Percentiles rank a stretch among this genome's conserved stretches.
Conservation (phyloP, 2,329 filamentous ascomycete species). For the Fusarium succisae region DNA sequence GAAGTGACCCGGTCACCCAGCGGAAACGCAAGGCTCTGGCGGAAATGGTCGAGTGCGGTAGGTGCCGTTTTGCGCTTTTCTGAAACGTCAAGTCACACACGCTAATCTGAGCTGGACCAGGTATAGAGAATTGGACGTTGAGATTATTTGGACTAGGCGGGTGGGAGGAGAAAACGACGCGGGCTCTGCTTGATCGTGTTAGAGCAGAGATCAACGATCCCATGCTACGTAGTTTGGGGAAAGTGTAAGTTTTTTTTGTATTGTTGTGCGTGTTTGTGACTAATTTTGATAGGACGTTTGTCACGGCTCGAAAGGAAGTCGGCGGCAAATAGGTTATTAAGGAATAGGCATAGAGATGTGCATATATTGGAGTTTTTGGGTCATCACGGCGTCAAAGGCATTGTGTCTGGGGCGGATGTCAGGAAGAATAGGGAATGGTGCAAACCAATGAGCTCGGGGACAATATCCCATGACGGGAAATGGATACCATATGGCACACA, state of each 20-base stretch:
- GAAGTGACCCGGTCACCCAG: conserved; percentile 50
- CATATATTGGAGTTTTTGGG: conserved; percentile 24
- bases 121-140: conserved; percentile 46
- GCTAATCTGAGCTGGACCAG: conserved; percentile 20
- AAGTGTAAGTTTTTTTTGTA: conserved; percentile 43
- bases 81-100: neutral
- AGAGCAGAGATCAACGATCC: conserved; percentile 45
- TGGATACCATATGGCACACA: neutral
- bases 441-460: neutral
- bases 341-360: neutral
- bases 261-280: neutral
- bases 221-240: conserved; percentile 41
- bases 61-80: conserved; percentile 1
- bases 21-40: conserved; percentile 50
- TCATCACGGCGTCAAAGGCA: conserved; percentile 13
- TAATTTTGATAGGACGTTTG: conserved; percentile 41
- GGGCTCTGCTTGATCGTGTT: conserved; percentile 46
- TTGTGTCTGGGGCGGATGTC: neutral
- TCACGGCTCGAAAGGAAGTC: conserved; percentile 46
- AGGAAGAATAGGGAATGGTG: neutral
- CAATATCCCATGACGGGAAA: neutral
- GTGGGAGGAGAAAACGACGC: conserved; percentile 46
- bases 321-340: neutral
- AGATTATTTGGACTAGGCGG: conserved; percentile 47
- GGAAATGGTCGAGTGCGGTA: conserved; percentile 51